These are phyloP conservation scores for Penicillium olsonii DNA, from an alignment of 2,329 filamentous ascomycete genomes.

Conservation along the genomic window DNA sequence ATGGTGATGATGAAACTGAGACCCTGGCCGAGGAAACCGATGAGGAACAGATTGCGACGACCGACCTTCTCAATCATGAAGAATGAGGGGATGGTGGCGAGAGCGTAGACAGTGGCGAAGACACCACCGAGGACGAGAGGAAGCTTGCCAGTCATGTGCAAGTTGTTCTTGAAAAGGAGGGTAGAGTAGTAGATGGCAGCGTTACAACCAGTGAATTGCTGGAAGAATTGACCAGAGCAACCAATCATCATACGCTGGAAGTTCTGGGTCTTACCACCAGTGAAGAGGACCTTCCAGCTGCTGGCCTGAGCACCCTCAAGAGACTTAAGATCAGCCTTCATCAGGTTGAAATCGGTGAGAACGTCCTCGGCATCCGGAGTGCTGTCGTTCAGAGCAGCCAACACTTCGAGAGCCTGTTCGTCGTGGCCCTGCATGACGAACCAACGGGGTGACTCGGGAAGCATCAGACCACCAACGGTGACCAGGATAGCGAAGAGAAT, in stretches of 20 bases:
- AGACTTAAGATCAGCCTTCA: slow-evolving; percentile 48
- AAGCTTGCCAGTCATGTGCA: slow-evolving; percentile 25
- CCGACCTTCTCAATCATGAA: slow-evolving; percentile 42
- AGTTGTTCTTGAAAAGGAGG: slow-evolving; percentile 46
- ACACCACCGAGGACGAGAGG: slow-evolving; percentile 29
- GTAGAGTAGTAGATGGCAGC: slow-evolving; percentile 47
- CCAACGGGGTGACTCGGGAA: slow-evolving; percentile 59
- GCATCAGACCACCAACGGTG: slow-evolving; percentile 22
- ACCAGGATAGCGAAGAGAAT: slow-evolving; percentile 42
- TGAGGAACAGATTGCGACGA: slow-evolving; percentile 40
- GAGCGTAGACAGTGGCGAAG: slow-evolving; percentile 28
- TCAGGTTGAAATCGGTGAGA: slow-evolving; percentile 36
- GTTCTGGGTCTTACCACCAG: slow-evolving; percentile 31
- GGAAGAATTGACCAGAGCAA: slow-evolving; percentile 37
- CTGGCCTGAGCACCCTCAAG: slow-evolving; percentile 35
- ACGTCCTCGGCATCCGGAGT: slow-evolving; percentile 38
- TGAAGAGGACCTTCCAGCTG: slow-evolving; percentile 26
- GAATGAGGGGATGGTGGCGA: slow-evolving; percentile 29
- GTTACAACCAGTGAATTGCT: slow-evolving; percentile 50
- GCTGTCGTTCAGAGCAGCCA: slow-evolving; percentile 48
- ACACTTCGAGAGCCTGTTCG: slow-evolving; percentile 48
- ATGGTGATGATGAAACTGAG: slow-evolving; percentile 35
- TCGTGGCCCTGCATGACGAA: slow-evolving; percentile 54
- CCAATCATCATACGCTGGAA: slow-evolving; percentile 33
- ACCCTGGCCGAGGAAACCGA: slow-evolving; percentile 37